Evolutionary conservation across 495 filamentous ascomycete genomes (phyloP), one percentile per base, ranked within the genome.

Genomic region (Bacidia rubella): DNA sequence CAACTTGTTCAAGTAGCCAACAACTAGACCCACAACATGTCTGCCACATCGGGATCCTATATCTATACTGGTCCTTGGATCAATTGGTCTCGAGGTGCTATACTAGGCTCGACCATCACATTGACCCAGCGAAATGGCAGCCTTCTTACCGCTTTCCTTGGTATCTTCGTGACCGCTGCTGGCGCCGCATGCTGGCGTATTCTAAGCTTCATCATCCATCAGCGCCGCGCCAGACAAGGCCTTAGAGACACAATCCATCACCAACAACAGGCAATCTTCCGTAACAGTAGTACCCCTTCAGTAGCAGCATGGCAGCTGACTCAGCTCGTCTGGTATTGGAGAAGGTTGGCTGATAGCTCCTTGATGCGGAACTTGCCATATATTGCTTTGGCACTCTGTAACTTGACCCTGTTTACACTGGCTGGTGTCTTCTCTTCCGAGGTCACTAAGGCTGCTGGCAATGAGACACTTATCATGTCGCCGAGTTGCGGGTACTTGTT

Each of bases 91-190:
- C 61, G 63, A 32, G 66, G 64, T 2, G 48, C 19, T 15, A 19
- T 69, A 19, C 48, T 59, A 15, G 71, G 71, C 19, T 61, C 70
- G 1, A 74, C 70, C 0, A 39, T 71, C 45, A 74, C 70, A 10
- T 50, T 73, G 2, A 61, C 56, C 7, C 47, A 58, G 50, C 47
- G 50, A 1, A 41, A 67, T 54, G 70, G 63, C 11, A 66, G 54
- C 11, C 45, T 73, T 27, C 56, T 74, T 10, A 67, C 61, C 21
- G 68, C 69, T 1, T 68, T 70, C 39, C 57, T 74, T 7, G 68
- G 64, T 19, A 60, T 69, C 2, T 67, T 70, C 32, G 65, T 74
- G 29, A 60, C 61, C 1, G 41, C 60, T 10, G 64, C 64, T 3
- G 68, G 67, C 7, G 52, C 42, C 21, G 54, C 62, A 22, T 62